A percentile compares a stretch with the other conserved stretches of the same genome.
These are phyloP conservation scores for Candida sp. DNA, from an alignment of 1,139 yeast genomes.

Conservation along the genomic window DNA sequence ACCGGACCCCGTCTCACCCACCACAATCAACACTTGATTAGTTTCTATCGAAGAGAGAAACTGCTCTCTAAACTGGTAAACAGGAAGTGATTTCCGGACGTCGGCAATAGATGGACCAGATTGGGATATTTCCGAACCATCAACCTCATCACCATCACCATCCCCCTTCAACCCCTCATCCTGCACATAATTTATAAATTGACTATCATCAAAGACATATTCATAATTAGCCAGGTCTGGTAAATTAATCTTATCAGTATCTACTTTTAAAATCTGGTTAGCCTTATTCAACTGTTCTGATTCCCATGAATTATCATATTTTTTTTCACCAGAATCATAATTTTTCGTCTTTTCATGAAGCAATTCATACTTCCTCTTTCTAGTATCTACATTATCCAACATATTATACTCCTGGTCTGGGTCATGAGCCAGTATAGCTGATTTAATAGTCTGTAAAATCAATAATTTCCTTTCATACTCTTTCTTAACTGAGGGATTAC, in stretches of 20 bases:
- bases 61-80: conserved; percentile 58
- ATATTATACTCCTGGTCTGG: conserved; percentile 56
- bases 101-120: conserved; percentile 37
- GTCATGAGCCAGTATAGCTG: conserved; percentile 30
- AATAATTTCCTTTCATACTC: conserved; percentile 1
- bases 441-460: not conserved
- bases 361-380: conserved; percentile 41
- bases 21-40: conserved; percentile 80
- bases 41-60: conserved; percentile 60
- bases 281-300: conserved; percentile 56
- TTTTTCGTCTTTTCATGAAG: conserved; percentile 32
- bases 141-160: conserved; percentile 12
- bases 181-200: conserved; percentile 63
- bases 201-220: conserved; percentile 80
- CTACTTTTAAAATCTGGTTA: conserved; percentile 21
- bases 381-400: conserved; percentile 47
- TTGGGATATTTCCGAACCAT: no score
- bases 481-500: not conserved
- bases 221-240: conserved; percentile 55
- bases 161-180: conserved; percentile 28
- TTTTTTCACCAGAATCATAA: conserved; percentile 9
- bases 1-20: conserved; percentile 98
- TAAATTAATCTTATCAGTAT: conserved; percentile 44
- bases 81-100: conserved; percentile 71
- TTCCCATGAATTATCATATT: conserved; percentile 60